phyloP scores from a whole-genome alignment of 1,284 basidiomycete genomes.

The Peniophora sp. region DNA sequence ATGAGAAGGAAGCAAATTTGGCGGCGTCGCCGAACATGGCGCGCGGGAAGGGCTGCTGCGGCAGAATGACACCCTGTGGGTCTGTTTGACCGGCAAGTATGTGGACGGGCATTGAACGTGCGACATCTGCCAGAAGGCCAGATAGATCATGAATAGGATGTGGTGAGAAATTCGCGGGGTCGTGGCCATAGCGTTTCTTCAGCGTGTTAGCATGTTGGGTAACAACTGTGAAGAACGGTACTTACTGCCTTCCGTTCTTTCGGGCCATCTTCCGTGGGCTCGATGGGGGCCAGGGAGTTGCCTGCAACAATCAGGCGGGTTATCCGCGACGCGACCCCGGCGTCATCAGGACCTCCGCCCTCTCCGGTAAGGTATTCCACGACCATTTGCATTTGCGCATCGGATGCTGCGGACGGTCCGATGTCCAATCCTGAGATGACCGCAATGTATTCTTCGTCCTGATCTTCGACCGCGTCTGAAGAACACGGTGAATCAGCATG shows the following conservation, averaged over 20 bases:
- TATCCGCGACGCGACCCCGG: slow-evolving; percentile 60
- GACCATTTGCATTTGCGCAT: slow-evolving; percentile 74
- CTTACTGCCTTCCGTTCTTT: slow-evolving; percentile 58
- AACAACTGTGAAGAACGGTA: slow-evolving; percentile 6
- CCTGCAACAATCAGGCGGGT: slow-evolving; percentile 82
- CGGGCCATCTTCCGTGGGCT: slow-evolving; percentile 43
- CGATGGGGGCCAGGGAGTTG: slow-evolving; percentile 65
- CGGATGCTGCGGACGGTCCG: slow-evolving; percentile 51
- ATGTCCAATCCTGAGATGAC: slow-evolving; percentile 79
- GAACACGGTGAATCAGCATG: background rate
- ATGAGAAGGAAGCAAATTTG: slow-evolving; percentile 58
- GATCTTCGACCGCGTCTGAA: slow-evolving; percentile 1
- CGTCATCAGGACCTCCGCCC: slow-evolving; percentile 61
- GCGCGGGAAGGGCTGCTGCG: slow-evolving; percentile 89
- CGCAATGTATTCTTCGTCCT: slow-evolving; percentile 71
- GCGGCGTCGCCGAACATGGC: slow-evolving; percentile 81
- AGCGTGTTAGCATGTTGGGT: slow-evolving; percentile 3
- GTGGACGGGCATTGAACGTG: slow-evolving; percentile 69
- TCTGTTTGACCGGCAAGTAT: slow-evolving; percentile 83
- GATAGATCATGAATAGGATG: slow-evolving; percentile 72
- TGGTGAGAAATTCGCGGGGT: slow-evolving; percentile 56
- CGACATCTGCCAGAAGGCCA: slow-evolving; percentile 66
- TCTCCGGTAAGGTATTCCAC: slow-evolving; percentile 88
- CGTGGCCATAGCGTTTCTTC: slow-evolving; percentile 55
- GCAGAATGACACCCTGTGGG: slow-evolving; percentile 83